Percentiles rank a stretch among this genome's conserved stretches.
Conservation (phyloP, 2,329 filamentous ascomycete genomes). For the Penicillium sp. region DNA sequence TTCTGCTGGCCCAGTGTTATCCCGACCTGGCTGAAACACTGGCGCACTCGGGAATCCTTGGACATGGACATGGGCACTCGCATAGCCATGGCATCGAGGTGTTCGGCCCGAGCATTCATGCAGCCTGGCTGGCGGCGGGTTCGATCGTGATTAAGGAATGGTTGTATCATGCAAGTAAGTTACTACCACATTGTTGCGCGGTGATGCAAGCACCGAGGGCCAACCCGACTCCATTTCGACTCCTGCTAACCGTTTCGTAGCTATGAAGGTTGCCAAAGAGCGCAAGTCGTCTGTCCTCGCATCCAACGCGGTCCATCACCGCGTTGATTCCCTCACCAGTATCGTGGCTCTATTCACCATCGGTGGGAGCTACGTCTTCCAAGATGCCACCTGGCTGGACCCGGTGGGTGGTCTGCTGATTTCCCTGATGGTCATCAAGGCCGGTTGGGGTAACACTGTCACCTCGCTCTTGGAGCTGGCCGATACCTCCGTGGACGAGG, state of each 20-base stretch:
- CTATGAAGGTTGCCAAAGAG: constrained; percentile 92
- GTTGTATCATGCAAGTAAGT: constrained; percentile 93
- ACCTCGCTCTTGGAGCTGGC: constrained; percentile 83
- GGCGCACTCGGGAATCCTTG: constrained; percentile 43
- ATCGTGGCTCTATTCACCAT: constrained; percentile 91
- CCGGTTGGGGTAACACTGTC: constrained; percentile 83
- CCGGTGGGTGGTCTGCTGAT: constrained; percentile 92
- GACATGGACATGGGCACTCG: constrained; percentile 64
- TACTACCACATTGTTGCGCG: background rate
- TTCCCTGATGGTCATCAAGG: constrained; percentile 88
- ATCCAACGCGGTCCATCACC: constrained; percentile 94
- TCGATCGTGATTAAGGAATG: constrained; percentile 95
- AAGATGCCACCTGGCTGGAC: constrained; percentile 88
- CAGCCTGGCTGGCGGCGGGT: constrained; percentile 88
- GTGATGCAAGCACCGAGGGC: background rate
- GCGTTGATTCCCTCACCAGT: constrained; percentile 92
- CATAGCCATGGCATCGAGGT: constrained; percentile 57
- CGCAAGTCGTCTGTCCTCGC: constrained; percentile 94
- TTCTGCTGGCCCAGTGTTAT: constrained; percentile 73
- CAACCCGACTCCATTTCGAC: background rate
- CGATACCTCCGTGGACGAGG: constrained; percentile 85
- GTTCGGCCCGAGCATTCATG: constrained; percentile 81
- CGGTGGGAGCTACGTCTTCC: constrained; percentile 81
- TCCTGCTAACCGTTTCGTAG: constrained; percentile 49
- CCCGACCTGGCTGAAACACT: constrained; percentile 63